Base-by-base conservation (phyloP, 108 stramenopile genomes). In the Bacterosira constricta region DNA sequence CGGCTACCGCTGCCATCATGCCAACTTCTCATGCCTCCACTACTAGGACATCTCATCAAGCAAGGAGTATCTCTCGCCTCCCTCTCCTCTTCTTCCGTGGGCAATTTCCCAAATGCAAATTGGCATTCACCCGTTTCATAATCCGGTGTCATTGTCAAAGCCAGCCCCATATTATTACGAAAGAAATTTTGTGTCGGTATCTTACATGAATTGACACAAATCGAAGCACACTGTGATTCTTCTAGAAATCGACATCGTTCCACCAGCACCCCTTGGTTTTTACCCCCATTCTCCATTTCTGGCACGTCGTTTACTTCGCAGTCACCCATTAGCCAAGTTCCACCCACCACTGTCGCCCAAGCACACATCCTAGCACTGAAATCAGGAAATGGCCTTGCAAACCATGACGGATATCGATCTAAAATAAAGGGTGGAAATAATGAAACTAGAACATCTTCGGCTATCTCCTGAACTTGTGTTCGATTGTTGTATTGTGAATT, bases 181-280 rank as follows among this genome's bases (percentile, higher is more conserved):
- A 97, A 96, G 75, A 97, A 97, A 4, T 86, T 84, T 66, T 97
- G 91, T 21, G 97, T 97, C 0, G 97, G 97, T 53, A 97, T 84
- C 78, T 98, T 98, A 71, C 97, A 98, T 0, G 81, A 69, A 68
- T 98, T 98, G 62, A 98, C 91, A 75, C 97, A 98, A 2, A 96
- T 77, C 6, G 85, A 87, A 1, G 96, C 97, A 72, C 97, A 98
- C 13, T 86, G 89, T 5, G 87, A 80, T 49, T 93, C 90, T 60
- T 98, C 97, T 23, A 98, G 69, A 63, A 93, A 98, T 26, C 97
- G 89, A 83, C 97, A 98, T 41, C 97, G 88, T 60, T 96, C 90
- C 11, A 98, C 94, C 20, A 91, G 44, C 30, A 96, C 68, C 27
- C 93, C 92, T 56, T 95, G 93, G 25, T 78, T 57, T 62, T 83